phyloP scores from a whole-genome alignment of 2,329 filamentous ascomycete species.

The Paraconiothyrium brasiliense region DNA sequence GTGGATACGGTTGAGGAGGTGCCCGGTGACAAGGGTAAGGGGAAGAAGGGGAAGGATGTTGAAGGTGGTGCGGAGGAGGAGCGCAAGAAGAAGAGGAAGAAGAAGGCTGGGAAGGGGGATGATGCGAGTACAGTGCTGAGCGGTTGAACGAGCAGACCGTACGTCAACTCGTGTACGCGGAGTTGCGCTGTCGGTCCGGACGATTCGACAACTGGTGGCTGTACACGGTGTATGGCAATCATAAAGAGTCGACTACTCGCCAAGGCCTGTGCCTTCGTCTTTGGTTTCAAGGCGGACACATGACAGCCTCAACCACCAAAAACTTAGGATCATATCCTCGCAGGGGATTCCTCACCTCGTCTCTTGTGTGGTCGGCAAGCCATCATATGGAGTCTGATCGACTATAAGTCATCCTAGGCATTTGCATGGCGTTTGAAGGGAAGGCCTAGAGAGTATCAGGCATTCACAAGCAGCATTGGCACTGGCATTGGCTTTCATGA shows the following conservation, averaged over 20 bases:
- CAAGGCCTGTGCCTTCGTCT: too few relatives aligned
- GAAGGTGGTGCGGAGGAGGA: conserved; percentile 23
- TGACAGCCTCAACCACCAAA: too few relatives aligned
- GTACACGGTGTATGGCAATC: too few relatives aligned
- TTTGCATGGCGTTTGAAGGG: not conserved
- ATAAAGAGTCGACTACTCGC: too few relatives aligned
- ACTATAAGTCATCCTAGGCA: not conserved
- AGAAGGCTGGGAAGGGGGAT: conserved; percentile 23
- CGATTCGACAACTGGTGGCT: too few relatives aligned
- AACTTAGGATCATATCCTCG: too few relatives aligned
- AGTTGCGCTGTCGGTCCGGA: not conserved
- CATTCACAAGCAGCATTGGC: not conserved
- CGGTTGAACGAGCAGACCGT: conserved; percentile 25
- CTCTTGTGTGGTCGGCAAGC: not conserved
- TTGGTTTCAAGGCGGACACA: too few relatives aligned
- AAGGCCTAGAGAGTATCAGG: not conserved
- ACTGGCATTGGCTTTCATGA: not conserved
- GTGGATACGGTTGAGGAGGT: conserved; percentile 50
- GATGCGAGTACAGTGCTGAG: conserved; percentile 34
- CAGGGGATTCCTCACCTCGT: too few relatives aligned
- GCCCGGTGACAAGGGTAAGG: conserved; percentile 24
- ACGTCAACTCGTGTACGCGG: not conserved
- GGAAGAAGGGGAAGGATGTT: conserved; percentile 17
- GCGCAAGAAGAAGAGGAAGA: conserved; percentile 24
- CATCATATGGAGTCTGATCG: too few relatives aligned